A percentile compares a stretch with the other conserved stretches of the same genome.
These are phyloP conservation scores for Xerocomellus chrysenteron DNA, from an alignment of 768 basidiomycete genomes.

Conservation along the genomic window DNA sequence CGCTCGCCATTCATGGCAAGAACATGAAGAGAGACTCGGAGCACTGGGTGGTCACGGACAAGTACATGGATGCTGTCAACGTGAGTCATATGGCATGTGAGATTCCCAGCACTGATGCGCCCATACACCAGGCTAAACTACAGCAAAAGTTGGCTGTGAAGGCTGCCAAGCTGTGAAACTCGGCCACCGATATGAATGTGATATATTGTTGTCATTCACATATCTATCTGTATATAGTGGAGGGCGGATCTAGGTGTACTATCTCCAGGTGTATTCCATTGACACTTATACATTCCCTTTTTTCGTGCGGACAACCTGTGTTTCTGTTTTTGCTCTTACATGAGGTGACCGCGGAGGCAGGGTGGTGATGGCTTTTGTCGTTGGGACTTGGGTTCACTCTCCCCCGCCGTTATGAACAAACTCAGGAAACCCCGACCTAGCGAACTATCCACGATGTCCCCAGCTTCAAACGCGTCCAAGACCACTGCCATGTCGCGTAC, in stretches of 20 bases:
- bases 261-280: conserved; percentile 18
- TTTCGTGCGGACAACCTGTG: background rate
- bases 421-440: conserved; percentile 21
- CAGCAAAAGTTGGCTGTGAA: conserved; percentile 42
- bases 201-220: conserved; percentile 12
- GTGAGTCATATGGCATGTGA: conserved; percentile 43
- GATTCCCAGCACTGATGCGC: conserved; percentile 13
- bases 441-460: background rate
- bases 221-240: conserved; percentile 10
- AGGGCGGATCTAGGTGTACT: conserved; percentile 21
- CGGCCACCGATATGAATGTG: background rate
- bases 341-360: conserved; percentile 6
- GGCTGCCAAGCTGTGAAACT: conserved; percentile 22
- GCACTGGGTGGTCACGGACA: conserved; percentile 95
- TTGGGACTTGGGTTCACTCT: background rate
- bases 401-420: conserved; percentile 19
- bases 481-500: conserved; percentile 25
- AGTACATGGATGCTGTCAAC: conserved; percentile 91
- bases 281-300: background rate
- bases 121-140: conserved; percentile 38
- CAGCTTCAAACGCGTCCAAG: background rate
- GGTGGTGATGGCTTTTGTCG: background rate
- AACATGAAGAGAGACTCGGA: conserved; percentile 87
- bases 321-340: background rate
- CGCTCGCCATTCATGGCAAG: conserved; percentile 91